Evolutionary conservation across 208 protist species (phyloP), one percentile per base, ranked within the genome.

Genomic region (Acanthamoeba lugdunensis): DNA sequence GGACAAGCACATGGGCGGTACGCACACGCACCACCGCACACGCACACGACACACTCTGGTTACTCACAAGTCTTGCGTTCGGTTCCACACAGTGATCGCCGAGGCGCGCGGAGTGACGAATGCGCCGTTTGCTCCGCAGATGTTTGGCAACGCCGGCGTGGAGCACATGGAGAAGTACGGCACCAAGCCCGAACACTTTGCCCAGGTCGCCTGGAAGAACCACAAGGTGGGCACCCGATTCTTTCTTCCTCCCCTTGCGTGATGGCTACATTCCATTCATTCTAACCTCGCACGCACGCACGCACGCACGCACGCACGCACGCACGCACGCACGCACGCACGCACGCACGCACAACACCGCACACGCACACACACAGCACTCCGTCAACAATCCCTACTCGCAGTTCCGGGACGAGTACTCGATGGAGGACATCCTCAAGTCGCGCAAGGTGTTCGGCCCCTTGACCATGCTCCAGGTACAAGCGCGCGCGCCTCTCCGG

Each of bases 81-180:
- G 5, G 23, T 69, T 48, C 82, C 1, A 58, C 52, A 54, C 84
- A 90, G 73, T 88, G 45, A 95, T 94, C 93, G 41, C 89, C 18
- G 89, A 94, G 71, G 30, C 45, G 28, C 48, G 81, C 33, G 61
- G 61, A 41, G 67, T 92, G 48, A 77, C 81, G 21, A 90, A 94
- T 54, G 81, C 90, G 56, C 92, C 90, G n/a, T 82, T 82, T 33
- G 93, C 94, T 8, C 85, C 71, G 71, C 81, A 56, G 88, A 95
- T 95, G 85, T 95, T 95, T 81, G 93, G 90, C 41, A 95, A 94
- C 81, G 95, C 94, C 23, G 95, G 92, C 5, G 48, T 50, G 18
- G 95, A 95, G 81, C 94, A 96, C 71, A 95, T 93, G 79, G 95
- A 95, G 54, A 95, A 95, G 73, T 94, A 95, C 90, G 95, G 95